Evolutionary conservation across 2,329 filamentous ascomycete species (phyloP).

Genomic region (Pestalotiopsis sp.): DNA sequence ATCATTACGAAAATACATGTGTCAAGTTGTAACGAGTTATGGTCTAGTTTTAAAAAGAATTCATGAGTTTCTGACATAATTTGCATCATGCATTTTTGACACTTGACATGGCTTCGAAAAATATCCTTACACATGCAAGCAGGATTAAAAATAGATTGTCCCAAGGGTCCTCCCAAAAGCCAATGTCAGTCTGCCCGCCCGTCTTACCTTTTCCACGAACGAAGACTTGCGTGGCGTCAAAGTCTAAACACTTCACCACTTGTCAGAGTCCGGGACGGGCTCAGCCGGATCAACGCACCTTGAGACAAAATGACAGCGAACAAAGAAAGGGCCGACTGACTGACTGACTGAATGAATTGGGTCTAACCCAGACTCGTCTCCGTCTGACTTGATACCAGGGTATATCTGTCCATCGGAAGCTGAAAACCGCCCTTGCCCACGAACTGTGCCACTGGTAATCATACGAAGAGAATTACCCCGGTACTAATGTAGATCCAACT

Average conservation of each 20-base stretch:
- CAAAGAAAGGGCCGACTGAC: background rate
- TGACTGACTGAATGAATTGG: background rate
- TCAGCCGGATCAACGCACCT: background rate
- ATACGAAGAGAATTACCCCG: background rate
- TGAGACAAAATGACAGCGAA: background rate
- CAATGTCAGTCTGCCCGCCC: background rate
- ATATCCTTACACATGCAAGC: background rate
- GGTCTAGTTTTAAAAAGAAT: background rate
- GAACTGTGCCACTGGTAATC: background rate
- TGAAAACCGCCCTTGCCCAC: background rate
- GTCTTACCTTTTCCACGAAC: background rate
- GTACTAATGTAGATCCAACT: background rate
- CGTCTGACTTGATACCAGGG: background rate
- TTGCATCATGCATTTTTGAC: background rate
- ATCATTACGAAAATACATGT: background rate
- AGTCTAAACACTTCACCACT: background rate
- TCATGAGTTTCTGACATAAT: background rate
- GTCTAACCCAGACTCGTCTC: background rate
- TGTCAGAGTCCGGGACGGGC: background rate
- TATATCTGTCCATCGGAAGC: background rate
- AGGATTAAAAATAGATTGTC: background rate
- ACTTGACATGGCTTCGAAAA: background rate
- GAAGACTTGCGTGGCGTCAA: background rate
- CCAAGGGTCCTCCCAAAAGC: too few species aligned
- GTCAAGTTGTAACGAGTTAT: background rate